Base-by-base conservation (phyloP, 371 early-diverging fungal genomes). In the Mucor circinelloides region DNA sequence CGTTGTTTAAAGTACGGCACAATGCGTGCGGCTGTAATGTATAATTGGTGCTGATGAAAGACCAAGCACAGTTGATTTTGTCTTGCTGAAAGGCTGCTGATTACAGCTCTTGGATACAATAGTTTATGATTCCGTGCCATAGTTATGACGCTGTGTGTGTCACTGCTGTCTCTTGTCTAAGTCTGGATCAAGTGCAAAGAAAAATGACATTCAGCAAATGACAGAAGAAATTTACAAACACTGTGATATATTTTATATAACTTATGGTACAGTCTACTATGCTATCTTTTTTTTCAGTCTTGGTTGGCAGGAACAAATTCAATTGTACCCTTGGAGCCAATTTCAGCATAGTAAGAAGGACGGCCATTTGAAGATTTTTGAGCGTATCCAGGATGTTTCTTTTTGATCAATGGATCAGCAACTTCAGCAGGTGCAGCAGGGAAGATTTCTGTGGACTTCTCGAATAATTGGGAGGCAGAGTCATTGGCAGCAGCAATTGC, bases 321-420 rank as follows among this genome's bases (percentile, higher is more conserved):
- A 31, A 81, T 77, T 12, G 50, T 48, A 32, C 79, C 81, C 27
- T 72, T 68, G 19, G 74, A 57, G 21, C 76, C 79, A 25, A 83
- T 71, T 66, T 74, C 68, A 38, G 81, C 84, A 64, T 81, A 81
- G 42, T 70, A 83, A n/a, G 84, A 77, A 19, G 80, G 80, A 13
- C 60, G 66, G 12, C 83, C 83, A 58, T 78, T 66, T 8, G 60
- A 40, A 1, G 82, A 82, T 40, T 76, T 73, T 42, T 76, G 75
- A 31, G 80, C 83, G 68, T 78, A 80, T 17, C 77, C 80, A 9
- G 72, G 72, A 44, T 74, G 73, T 19, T 69, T 66, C 48, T 74
- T 76, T 42, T 67, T 69, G 50, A 34, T 64, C 31, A 34, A 31
- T 15, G 52, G 21, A 21, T 46, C 30, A 12, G 60, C 34, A 0